These are phyloP conservation scores for Stephania cephalantha DNA, from an alignment of 164 flowering plant species.

Conservation along the genomic window DNA sequence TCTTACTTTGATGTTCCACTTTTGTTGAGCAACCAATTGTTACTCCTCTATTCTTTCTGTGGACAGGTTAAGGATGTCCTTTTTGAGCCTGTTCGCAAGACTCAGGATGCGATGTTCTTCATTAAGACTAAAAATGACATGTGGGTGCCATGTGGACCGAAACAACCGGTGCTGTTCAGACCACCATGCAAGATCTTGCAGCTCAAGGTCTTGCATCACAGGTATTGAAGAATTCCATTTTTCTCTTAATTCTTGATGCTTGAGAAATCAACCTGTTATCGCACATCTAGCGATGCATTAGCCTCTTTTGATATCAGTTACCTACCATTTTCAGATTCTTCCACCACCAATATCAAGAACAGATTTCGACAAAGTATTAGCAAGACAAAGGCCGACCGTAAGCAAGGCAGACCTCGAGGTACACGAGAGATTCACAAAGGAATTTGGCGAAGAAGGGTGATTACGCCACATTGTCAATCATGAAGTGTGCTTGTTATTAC, in stretches of 20 bases:
- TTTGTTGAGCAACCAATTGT: background rate
- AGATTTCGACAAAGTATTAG: constrained; percentile 93
- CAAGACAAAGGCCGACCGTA: constrained; percentile 93
- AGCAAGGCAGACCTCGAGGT: constrained; percentile 92
- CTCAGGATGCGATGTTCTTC: constrained; percentile 97
- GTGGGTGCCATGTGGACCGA: constrained; percentile 98
- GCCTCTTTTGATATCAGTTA: background rate
- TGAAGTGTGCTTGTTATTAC: background rate
- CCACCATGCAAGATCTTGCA: constrained; percentile 86
- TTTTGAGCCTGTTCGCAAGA: constrained; percentile 95
- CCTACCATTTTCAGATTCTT: constrained; percentile 49
- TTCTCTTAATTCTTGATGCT: background rate
- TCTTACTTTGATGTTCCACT: background rate
- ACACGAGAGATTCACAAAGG: constrained; percentile 91
- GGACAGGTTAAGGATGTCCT: constrained; percentile 91
- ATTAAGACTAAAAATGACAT: constrained; percentile 44
- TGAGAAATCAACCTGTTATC: background rate
- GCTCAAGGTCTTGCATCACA: constrained; percentile 73
- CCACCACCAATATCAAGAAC: constrained; percentile 81
- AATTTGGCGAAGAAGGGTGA: constrained; percentile 98
- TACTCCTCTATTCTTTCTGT: background rate
- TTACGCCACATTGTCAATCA: background rate
- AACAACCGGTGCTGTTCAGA: constrained; percentile 86
- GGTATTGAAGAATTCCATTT: constrained; percentile 30
- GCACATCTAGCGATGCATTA: no score